Percentiles rank a stretch among this genome's conserved stretches.
Conservation (phyloP, 2,329 filamentous ascomycete species). For the Cladosporium sp. region DNA sequence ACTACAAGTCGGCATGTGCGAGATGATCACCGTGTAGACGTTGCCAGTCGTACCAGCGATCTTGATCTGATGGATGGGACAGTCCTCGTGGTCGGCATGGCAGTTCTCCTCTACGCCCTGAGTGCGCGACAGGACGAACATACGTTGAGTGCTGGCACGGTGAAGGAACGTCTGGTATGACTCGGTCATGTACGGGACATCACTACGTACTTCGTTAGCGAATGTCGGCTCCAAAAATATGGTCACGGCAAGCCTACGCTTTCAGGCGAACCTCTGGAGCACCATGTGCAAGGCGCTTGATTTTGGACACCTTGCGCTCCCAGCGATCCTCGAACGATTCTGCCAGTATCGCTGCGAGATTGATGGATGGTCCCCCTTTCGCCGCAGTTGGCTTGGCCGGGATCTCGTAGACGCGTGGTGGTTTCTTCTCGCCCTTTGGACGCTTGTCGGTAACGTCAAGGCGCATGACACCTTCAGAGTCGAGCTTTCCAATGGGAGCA, state of each 20-base stretch:
- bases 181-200: slow-evolving; percentile 15
- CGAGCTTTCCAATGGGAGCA: slow-evolving; percentile 3
- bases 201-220: slow-evolving; percentile 1
- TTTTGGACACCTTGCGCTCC: slow-evolving; percentile 2
- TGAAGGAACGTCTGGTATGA: slow-evolving; percentile 21
- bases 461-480: slow-evolving; percentile 8
- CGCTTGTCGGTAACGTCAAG: not conserved
- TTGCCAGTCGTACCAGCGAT: slow-evolving; percentile 61
- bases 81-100: slow-evolving; percentile 46
- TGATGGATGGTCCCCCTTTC: not conserved
- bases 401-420: slow-evolving; percentile 2
- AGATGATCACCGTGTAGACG: slow-evolving; percentile 55
- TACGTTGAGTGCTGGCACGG: slow-evolving; percentile 32
- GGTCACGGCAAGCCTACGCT: slow-evolving; percentile 12
- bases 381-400: not conserved
- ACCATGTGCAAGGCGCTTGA: slow-evolving; percentile 13
- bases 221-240: too few relatives aligned
- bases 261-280: slow-evolving; percentile 24
- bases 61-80: slow-evolving; percentile 50
- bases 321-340: slow-evolving; percentile 9
- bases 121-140: slow-evolving; percentile 54
- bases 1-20: slow-evolving; percentile 41
- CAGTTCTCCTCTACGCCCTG: slow-evolving; percentile 40
- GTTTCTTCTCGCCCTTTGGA: slow-evolving; percentile 3
- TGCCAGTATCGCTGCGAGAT: slow-evolving; percentile 6